Base-by-base conservation (phyloP, 2,329 filamentous ascomycete species). In the Rhexocercosporidium sp. region DNA sequence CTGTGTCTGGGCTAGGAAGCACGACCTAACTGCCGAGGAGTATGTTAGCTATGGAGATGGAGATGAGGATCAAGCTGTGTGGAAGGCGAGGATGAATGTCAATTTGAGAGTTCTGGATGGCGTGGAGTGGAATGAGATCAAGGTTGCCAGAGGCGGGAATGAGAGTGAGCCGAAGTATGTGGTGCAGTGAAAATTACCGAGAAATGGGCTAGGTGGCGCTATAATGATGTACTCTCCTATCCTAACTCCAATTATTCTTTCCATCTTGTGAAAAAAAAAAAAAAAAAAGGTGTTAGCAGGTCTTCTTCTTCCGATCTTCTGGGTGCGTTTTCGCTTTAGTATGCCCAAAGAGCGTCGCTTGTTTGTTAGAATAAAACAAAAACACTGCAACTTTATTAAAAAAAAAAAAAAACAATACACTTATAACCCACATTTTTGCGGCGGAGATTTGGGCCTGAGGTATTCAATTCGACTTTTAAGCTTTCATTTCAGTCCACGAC, bases 61-160 rank as follows among this genome's bases (percentile, higher is more conserved):
- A 27, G 27, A 20, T 47, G 59, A 60, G 20, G 44, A 65, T 18
- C 39, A 63, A 29, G 46, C 60, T 49, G 51, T 54, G 27, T 67
- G 65, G 65, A 18, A 39, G 25, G n/a, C 20, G 20, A 46, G 51
- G n/a, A 44, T 61, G 39, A 46, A 66, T 25, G n/a, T 70, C 2
- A 70, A 72, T 57, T 29, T 70, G 31, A 63, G 60, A 12, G 66
- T 65, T 18, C 53, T 71, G 31, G 65, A 70, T 14, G 66, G 66
- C 7, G 65, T 70, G 5, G 65, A 69, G 27, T 71, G 70, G 69
- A 63, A 65, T 44, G 53, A 61, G 11, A 65, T 71, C 14, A 46
- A 67, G 12, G n/a, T 63, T 12, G 20, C 39, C 39, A 67, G 65
- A 29, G 59, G 27, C 44, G 39, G 9, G 3, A 69, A 62, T 16